Base-by-base conservation (phyloP, 257 asterid species). In the Forsythia suspensa region DNA sequence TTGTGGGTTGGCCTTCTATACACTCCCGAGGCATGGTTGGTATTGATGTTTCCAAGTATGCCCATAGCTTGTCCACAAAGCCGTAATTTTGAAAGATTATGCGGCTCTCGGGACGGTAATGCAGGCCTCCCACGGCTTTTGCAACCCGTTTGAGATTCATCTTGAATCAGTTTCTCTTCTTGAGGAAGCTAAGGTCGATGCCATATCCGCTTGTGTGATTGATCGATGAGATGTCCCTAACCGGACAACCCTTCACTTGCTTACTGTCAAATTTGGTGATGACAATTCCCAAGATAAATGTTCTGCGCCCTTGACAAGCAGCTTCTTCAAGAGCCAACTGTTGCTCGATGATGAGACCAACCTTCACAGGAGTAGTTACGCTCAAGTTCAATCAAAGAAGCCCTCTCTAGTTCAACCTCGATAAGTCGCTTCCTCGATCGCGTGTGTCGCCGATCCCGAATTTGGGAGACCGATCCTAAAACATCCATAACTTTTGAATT, bases 241-340 rank as follows among this genome's bases (percentile, higher is more conserved):
- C 86, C 97, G 71, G 98, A 95, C 15, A 95, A 15, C 90, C 99
- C 94, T 93, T 72, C 98, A 95, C 82, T n/a, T 80, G 93, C 79
- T n/a, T n/a, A 98, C 98, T 71, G 99, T 95, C 21, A 92, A 91
- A 80, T n/a, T 82, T 46, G 92, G 97, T 39, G 99, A 95, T 76
- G 96, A 89, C 83, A 83, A 86, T 67, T 96, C 99, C 99, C 99
- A 96, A 73, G 99, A 96, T 75, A 94, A 84, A 87, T 91, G 91
- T 71, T 96, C 98, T n/a, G n/a, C n/a, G n/a, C 99, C 95, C 89
- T 87, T 88, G 76, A 86, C 88, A n/a, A 80, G 99, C 80, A 84
- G 98, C 99, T 88, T 96, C 98, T 85, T 94, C 92, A 48, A 96
- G 98, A 90, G 92, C 97, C 89, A 96, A 84, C 87, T 96, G 98